These are phyloP conservation scores for Emergomyces orientalis DNA, from an alignment of 2,329 filamentous ascomycete species.

Conservation along the genomic window DNA sequence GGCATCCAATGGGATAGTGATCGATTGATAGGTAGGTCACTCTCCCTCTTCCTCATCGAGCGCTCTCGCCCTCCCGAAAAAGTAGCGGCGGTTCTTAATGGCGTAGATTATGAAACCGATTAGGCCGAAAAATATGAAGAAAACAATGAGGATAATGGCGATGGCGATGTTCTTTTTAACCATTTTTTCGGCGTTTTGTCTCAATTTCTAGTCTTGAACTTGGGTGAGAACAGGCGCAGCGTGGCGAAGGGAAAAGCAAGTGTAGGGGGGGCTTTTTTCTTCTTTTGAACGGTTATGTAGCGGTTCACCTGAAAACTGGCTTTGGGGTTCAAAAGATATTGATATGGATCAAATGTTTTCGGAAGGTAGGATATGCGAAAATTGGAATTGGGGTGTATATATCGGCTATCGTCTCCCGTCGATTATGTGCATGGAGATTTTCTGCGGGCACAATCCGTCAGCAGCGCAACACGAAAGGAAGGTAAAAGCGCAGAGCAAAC, in stretches of 20 bases:
- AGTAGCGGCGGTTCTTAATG: slow-evolving; percentile 24
- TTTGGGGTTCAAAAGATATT: not conserved
- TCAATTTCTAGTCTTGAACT: not conserved
- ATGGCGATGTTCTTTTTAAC: slow-evolving; percentile 40
- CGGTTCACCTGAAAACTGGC: not conserved
- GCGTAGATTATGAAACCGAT: slow-evolving; percentile 32
- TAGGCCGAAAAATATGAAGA: slow-evolving; percentile 39
- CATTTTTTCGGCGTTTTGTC: slow-evolving; percentile 23
- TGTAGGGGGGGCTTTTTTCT: not conserved
- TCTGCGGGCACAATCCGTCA: not conserved
- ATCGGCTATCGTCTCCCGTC: not conserved
- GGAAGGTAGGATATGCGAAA: not conserved
- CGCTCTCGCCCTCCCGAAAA: slow-evolving; percentile 24
- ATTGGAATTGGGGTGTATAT: not conserved
- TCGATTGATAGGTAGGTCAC: not conserved
- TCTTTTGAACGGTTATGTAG: not conserved
- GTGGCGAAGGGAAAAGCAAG: not conserved
- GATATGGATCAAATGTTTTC: not conserved
- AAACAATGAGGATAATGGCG: slow-evolving; percentile 42
- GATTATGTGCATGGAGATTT: not conserved
- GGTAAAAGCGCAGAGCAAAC: not conserved
- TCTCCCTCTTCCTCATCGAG: slow-evolving; percentile 21
- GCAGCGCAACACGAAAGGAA: not conserved
- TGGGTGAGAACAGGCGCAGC: not conserved
- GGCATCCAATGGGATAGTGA: not conserved